Conservation (phyloP, 2,329 filamentous ascomycete genomes). For the Neobulgaria alba region DNA sequence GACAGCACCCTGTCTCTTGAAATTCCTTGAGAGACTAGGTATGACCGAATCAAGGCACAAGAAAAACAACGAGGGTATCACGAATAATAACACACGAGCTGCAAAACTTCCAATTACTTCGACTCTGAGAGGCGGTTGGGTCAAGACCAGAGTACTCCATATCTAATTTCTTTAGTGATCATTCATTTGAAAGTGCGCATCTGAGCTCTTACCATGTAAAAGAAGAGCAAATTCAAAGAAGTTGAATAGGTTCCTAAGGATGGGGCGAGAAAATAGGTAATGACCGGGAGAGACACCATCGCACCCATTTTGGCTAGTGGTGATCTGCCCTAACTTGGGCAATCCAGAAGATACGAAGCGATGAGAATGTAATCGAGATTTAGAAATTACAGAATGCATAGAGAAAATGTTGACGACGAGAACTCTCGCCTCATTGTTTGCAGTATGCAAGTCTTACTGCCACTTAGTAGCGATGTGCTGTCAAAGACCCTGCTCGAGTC, state of each 20-base stretch:
- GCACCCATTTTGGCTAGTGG: conserved; percentile 48
- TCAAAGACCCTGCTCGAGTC: neutral
- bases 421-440: no score
- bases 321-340: conserved; percentile 1
- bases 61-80: conserved; percentile 64
- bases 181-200: neutral
- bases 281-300: conserved; percentile 62
- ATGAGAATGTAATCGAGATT: neutral
- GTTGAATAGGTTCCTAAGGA: conserved; percentile 62
- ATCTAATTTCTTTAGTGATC: conserved; percentile 35
- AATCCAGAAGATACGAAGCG: neutral
- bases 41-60: conserved; percentile 63
- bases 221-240: conserved; percentile 77
- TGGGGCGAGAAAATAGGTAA: conserved; percentile 58
- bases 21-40: conserved; percentile 56
- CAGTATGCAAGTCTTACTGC: neutral
- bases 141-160: conserved; percentile 75
- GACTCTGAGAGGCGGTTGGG: conserved; percentile 65
- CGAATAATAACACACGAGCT: conserved; percentile 60
- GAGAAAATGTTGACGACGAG: neutral
- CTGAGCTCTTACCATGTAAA: conserved; percentile 66
- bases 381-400: neutral
- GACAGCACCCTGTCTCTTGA: conserved; percentile 57
- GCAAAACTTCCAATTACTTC: conserved; percentile 64
- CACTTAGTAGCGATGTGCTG: neutral